These are phyloP conservation scores for Exophiala xenobiotica DNA, from an alignment of 2,329 filamentous ascomycete genomes.

Conservation along the genomic window DNA sequence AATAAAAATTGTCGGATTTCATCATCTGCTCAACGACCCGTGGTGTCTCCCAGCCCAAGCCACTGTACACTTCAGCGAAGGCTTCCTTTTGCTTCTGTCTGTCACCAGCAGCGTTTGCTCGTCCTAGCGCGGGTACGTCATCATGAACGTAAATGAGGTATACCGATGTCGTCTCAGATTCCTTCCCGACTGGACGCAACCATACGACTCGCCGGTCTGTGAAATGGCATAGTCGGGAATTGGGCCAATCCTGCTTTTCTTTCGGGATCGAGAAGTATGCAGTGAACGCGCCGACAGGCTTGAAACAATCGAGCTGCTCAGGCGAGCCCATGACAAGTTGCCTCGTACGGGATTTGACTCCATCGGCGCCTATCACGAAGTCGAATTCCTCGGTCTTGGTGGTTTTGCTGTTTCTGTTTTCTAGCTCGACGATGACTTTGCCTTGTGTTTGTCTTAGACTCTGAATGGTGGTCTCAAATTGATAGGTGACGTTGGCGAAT, in stretches of 20 bases:
- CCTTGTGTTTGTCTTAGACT: constrained; percentile 19
- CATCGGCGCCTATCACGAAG: constrained; percentile 27
- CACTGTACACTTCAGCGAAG: constrained; percentile 22
- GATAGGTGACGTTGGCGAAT: constrained; percentile 22
- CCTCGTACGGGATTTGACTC: constrained; percentile 22
- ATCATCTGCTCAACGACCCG: constrained; percentile 24
- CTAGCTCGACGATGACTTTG: constrained; percentile 19
- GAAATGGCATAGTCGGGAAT: constrained; percentile 19
- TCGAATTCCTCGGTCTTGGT: constrained; percentile 21
- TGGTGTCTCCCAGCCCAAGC: constrained; percentile 21
- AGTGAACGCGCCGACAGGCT: constrained; percentile 18
- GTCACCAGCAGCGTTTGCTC: constrained; percentile 22
- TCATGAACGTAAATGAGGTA: constrained; percentile 20
- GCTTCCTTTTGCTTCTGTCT: constrained; percentile 25
- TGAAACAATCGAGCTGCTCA: constrained; percentile 12
- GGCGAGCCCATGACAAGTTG: constrained; percentile 19
- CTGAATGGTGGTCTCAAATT: constrained; percentile 27
- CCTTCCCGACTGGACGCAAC: constrained; percentile 18
- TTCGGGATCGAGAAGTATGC: constrained; percentile 29
- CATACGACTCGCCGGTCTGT: constrained; percentile 19
- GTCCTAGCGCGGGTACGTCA: not conserved
- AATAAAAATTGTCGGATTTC: constrained; percentile 27
- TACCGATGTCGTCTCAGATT: constrained; percentile 19
- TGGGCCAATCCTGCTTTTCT: constrained; percentile 17
- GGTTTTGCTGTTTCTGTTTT: constrained; percentile 18